These are phyloP conservation scores for Tulasnella calospora DNA, from an alignment of 768 basidiomycete species.

Conservation along the genomic window DNA sequence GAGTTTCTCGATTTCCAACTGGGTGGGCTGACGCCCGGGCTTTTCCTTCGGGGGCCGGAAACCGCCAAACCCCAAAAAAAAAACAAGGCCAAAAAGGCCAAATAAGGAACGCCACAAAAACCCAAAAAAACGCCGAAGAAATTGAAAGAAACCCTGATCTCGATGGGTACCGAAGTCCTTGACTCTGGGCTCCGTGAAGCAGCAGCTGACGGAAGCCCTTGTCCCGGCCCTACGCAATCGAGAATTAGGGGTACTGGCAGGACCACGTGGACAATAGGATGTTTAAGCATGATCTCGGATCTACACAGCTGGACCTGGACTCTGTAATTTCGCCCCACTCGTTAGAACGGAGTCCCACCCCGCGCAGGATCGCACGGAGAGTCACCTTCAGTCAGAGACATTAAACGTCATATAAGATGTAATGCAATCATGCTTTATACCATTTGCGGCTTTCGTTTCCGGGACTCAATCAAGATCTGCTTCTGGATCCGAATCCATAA, in stretches of 20 bases:
- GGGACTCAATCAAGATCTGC: not conserved
- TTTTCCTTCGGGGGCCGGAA: too few species aligned
- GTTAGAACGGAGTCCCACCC: not conserved
- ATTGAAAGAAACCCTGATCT: not conserved
- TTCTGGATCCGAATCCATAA: not conserved
- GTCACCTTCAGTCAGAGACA: not conserved
- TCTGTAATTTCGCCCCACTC: not conserved
- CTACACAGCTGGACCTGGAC: not conserved
- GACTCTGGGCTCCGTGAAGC: not conserved
- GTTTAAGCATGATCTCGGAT: constrained; percentile 10
- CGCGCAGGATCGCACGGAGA: not conserved
- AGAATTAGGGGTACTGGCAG: not conserved
- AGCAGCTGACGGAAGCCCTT: not conserved
- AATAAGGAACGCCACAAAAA: too few species aligned
- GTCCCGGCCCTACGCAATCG: not conserved
- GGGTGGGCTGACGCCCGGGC: too few species aligned
- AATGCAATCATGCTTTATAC: not conserved
- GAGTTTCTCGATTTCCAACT: too few species aligned
- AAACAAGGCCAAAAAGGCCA: too few species aligned
- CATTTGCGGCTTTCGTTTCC: not conserved
- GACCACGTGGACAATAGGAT: not conserved
- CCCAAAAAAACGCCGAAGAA: too few species aligned
- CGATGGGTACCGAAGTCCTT: not conserved
- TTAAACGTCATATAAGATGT: not conserved
- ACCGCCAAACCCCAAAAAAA: too few species aligned